Evolutionary conservation across 345 rosid species (phyloP), one percentile per base, ranked within the genome.

Genomic region (Erodium maritimum): DNA sequence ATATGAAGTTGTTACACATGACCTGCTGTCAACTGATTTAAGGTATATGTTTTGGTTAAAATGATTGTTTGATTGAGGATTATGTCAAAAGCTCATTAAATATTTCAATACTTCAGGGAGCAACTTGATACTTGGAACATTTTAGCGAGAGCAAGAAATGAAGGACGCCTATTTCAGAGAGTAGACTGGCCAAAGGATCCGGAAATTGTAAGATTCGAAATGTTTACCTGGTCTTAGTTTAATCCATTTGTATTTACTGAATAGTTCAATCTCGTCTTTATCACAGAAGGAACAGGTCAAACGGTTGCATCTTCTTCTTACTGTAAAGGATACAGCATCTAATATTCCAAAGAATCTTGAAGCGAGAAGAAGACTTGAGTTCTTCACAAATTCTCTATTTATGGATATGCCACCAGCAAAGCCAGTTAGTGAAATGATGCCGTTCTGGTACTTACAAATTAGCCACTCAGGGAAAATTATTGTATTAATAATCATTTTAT

Each of bases 271-370:
- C 37, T 50, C 63, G 56, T 19, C 65, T 23, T 76, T 60, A 71
- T 57, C 66, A 48, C 88, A 93, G 99, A 78, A 75, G 68, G 97
- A 93, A 71, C 99, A 82, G 78, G 94, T 85, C 72, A 93, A 93
- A 77, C 79, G 97, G 60, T 71, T 93, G 69, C 90, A 87, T 63
- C 97, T 93, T 71, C 99, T 93, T 74, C 91, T 93, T 54, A 86
- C 94, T 33, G 99, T 93, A 59, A 93, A 89, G 76, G 99, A 93
- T 69, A 73, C 94, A 42, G 87, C 99, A 19, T 83, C 91, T 56
- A 93, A 93, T 54, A 80, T 93, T 70, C 99, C 99, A 7, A 93
- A 93, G 71, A 93, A 93, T 80, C 88, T 93, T 51, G 99, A 93
- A 77, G 96, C 99, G 23, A 80, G 97, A 78, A 85, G 99, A 83